Evolutionary conservation across 2,329 filamentous ascomycete genomes (phyloP).

Genomic region (Huntiella abstrusa): DNA sequence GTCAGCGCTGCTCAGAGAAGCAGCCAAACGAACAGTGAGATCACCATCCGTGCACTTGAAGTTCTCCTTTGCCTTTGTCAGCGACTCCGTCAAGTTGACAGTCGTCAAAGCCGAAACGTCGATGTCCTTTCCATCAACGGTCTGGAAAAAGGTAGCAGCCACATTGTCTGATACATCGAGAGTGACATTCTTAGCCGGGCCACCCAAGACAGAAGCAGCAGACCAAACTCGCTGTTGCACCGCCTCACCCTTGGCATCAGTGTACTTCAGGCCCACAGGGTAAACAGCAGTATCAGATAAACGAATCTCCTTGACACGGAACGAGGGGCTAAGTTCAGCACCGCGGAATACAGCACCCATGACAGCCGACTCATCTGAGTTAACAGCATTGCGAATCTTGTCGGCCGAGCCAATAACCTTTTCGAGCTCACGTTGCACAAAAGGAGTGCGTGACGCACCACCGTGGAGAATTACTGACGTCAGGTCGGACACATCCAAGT

Average conservation of each 20-base stretch:
- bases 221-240: slow-evolving; percentile 72
- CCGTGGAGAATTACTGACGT: slow-evolving; percentile 88
- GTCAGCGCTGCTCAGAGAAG: slow-evolving; percentile 52
- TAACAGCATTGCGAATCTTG: slow-evolving; percentile 85
- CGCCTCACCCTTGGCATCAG: slow-evolving; percentile 45
- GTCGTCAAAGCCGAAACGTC: slow-evolving; percentile 51
- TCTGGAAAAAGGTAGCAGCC: slow-evolving; percentile 60
- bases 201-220: slow-evolving; percentile 53
- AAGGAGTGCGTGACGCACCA: slow-evolving; percentile 75
- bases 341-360: slow-evolving; percentile 92
- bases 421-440: slow-evolving; percentile 81
- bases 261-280: slow-evolving; percentile 58
- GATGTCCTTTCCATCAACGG: slow-evolving; percentile 38
- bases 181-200: slow-evolving; percentile 62
- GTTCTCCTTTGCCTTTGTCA: slow-evolving; percentile 59
- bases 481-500: slow-evolving; percentile 54
- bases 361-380: slow-evolving; percentile 88
- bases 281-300: slow-evolving; percentile 62
- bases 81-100: slow-evolving; percentile 68
- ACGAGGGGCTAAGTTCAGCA: slow-evolving; percentile 78
- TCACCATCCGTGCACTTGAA: slow-evolving; percentile 59
- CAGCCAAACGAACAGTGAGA: slow-evolving; percentile 60
- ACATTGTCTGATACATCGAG: slow-evolving; percentile 72
- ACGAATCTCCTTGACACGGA: slow-evolving; percentile 93
- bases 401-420: slow-evolving; percentile 48